Evolutionary conservation across 768 basidiomycete genomes (phyloP).

Genomic region (Mycena albidolilacea): DNA sequence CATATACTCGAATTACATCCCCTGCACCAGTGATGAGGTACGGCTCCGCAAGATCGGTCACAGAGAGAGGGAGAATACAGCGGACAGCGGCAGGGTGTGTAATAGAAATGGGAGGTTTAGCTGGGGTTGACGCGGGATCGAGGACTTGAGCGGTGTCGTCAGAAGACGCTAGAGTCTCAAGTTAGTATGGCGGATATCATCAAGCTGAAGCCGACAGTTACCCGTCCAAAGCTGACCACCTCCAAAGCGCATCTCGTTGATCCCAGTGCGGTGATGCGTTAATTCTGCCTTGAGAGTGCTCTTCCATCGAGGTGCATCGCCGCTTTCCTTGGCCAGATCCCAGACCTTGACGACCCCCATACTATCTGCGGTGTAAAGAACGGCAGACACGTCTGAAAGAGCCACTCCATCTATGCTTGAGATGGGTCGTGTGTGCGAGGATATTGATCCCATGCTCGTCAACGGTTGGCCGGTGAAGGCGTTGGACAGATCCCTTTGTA

Average conservation of each 20-base stretch:
- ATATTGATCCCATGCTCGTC: constrained; percentile 76
- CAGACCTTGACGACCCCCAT: constrained; percentile 93
- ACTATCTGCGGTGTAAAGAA: constrained; percentile 90
- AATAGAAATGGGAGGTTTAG: constrained; percentile 66
- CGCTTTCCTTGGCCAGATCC: constrained; percentile 68
- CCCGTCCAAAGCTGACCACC: constrained; percentile 93
- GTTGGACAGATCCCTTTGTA: constrained; percentile 75
- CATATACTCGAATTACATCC: constrained; percentile 86
- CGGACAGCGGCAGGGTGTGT: constrained; percentile 77
- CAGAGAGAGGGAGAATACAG: constrained; percentile 76
- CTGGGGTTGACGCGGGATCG: constrained; percentile 50
- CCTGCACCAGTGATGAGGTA: constrained; percentile 89
- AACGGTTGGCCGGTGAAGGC: constrained; percentile 58
- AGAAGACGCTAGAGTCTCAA: constrained; percentile 76
- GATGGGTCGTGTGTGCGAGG: constrained; percentile 90
- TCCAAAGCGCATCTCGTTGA: constrained; percentile 80
- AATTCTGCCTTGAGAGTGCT: constrained; percentile 69
- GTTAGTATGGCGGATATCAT: background rate
- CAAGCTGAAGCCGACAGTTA: constrained; percentile 46
- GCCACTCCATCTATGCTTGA: constrained; percentile 78
- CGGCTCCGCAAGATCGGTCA: constrained; percentile 76
- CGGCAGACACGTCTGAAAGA: constrained; percentile 59
- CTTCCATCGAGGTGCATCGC: constrained; percentile 62
- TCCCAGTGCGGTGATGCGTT: constrained; percentile 83
- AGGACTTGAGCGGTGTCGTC: constrained; percentile 87